Percentiles rank a stretch among this genome's conserved stretches.
These are phyloP conservation scores for Phalaenopsis hybrid DNA, from an alignment of 116 monocot species.

Conservation along the genomic window DNA sequence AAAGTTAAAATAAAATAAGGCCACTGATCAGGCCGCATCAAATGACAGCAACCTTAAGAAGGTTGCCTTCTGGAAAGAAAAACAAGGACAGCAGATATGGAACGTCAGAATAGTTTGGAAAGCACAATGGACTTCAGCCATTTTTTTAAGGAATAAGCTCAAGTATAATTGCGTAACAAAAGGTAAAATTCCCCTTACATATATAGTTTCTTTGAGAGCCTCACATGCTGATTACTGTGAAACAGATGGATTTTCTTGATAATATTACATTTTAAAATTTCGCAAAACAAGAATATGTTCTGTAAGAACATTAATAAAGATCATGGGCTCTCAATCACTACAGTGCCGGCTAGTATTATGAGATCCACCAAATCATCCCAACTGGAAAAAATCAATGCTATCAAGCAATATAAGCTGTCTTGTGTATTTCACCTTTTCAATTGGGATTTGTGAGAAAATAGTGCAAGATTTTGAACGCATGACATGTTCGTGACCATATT, in stretches of 20 bases:
- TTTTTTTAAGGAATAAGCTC: not conserved
- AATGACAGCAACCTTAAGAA: not conserved
- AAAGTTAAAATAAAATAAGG: not conserved
- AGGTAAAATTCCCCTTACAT: not conserved
- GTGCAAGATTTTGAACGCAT: not conserved
- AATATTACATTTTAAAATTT: not conserved
- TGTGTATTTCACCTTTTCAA: not conserved
- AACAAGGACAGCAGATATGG: not conserved
- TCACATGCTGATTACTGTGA: not conserved
- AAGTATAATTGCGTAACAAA: not conserved
- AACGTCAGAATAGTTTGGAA: no score
- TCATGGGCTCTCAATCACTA: not conserved
- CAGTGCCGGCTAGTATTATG: not conserved
- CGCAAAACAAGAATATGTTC: not conserved
- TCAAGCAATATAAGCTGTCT: not conserved
- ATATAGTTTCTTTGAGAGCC: not conserved
- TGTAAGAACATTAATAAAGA: not conserved
- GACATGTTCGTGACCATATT: not conserved
- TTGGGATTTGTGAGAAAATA: not conserved
- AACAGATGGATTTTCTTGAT: not conserved
- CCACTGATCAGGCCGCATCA: not conserved
- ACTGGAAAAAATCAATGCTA: not conserved
- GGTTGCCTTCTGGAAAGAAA: not conserved
- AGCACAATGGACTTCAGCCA: not conserved
- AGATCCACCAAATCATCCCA: not conserved